Evolutionary conservation across 345 rosid genomes (phyloP).

Genomic region (Nephelium lappaceum): DNA sequence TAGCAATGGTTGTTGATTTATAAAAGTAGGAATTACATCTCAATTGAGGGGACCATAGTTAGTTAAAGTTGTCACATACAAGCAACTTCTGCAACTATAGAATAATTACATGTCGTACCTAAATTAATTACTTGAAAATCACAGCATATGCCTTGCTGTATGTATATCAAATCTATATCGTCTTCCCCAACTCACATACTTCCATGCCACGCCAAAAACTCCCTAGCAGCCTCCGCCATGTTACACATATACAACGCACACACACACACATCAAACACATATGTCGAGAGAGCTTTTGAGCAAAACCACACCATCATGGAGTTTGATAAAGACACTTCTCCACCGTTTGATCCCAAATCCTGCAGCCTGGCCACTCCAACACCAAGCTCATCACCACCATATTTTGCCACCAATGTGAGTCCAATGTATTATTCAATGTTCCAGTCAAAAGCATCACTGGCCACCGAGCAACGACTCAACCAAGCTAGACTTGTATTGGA

Average conservation of each 20-base stretch:
- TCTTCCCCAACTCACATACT: too few species aligned
- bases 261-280: neutral
- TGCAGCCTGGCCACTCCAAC: too few species aligned
- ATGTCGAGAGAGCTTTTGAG: neutral
- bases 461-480: neutral
- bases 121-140: slow-evolving; percentile 19
- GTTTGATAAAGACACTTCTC: too few species aligned
- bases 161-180: neutral
- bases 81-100: slow-evolving; percentile 43
- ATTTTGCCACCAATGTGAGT: too few species aligned
- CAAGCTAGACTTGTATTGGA: neutral
- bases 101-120: slow-evolving; percentile 17
- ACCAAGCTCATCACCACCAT: too few species aligned
- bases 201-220: too few species aligned
- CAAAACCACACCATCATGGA: neutral
- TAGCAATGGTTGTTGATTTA: slow-evolving; percentile 44
- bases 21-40: slow-evolving; percentile 34
- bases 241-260: too few species aligned
- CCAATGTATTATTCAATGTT: neutral
- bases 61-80: slow-evolving; percentile 67
- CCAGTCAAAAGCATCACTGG: neutral
- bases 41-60: slow-evolving; percentile 57
- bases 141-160: slow-evolving; percentile 16
- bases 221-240: too few species aligned
- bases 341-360: too few species aligned